A percentile compares a stretch with the other conserved stretches of the same genome.
Evolutionary conservation across 208 protist genomes (phyloP).

Genomic region (Entamoeba invadens): DNA sequence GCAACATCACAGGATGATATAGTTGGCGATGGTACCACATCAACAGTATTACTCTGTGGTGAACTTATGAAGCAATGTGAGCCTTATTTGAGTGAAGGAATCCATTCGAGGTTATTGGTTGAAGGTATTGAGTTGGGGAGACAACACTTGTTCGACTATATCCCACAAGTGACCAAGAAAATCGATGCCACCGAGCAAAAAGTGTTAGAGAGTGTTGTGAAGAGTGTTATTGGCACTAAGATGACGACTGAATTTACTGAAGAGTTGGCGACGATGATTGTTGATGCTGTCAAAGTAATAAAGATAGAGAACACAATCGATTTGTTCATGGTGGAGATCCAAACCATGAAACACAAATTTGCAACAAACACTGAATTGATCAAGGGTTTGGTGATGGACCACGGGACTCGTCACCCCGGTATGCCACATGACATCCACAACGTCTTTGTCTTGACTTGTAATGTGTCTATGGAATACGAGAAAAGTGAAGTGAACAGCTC

Average conservation of each 20-base stretch:
- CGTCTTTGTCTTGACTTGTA: conserved; percentile 89
- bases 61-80: conserved; percentile 94
- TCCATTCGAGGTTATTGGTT: conserved; percentile 87
- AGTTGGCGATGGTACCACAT: conserved; percentile 96
- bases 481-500: conserved; percentile 87
- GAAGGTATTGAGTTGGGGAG: conserved; percentile 82
- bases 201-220: background rate
- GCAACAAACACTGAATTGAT: conserved; percentile 82
- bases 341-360: conserved; percentile 90
- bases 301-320: conserved; percentile 71
- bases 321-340: conserved; percentile 97
- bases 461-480: conserved; percentile 98
- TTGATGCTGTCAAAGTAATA: conserved; percentile 58
- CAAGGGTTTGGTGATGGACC: conserved; percentile 95
- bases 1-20: conserved; percentile 98
- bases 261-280: conserved; percentile 65
- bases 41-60: conserved; percentile 91
- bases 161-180: conserved; percentile 50
- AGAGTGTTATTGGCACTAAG: conserved; percentile 79
- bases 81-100: conserved; percentile 81
- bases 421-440: conserved; percentile 88
- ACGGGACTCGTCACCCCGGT: conserved; percentile 84
- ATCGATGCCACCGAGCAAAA: conserved; percentile 31
- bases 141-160: conserved; percentile 62
- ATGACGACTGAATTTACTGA: conserved; percentile 58